phyloP scores from a whole-genome alignment of 1,284 basidiomycete species.

The Irpex sp. region DNA sequence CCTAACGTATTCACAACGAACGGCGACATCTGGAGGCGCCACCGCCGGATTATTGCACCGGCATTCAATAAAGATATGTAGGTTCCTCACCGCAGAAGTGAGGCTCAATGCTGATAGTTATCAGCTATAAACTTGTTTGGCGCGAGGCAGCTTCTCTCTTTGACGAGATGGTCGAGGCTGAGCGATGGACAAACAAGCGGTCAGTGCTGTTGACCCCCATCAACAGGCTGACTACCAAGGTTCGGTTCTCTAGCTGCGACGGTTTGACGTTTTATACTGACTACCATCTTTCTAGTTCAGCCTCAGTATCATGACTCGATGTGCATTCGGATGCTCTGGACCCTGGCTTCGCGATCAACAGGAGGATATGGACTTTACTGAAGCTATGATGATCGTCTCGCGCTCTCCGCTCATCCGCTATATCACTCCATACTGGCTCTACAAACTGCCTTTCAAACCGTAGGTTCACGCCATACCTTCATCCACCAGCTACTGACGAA shows the following conservation, averaged over 20 bases:
- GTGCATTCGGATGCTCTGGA: conserved; percentile 4
- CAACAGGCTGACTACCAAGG: conserved; percentile 7
- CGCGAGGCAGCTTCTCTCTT: conserved; percentile 6
- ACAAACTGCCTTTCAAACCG: conserved; percentile 10
- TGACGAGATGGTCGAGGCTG: conserved; percentile 11
- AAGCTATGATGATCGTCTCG: conserved; percentile 4
- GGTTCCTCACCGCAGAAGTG: no score
- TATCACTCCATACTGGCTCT: conserved; percentile 6
- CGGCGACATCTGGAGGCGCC: no score
- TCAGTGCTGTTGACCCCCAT: background rate
- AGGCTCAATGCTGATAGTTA: background rate
- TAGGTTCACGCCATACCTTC: background rate
- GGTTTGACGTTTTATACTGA: no score
- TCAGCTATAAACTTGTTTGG: background rate
- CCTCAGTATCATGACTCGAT: conserved; percentile 3
- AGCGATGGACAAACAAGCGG: conserved; percentile 6
- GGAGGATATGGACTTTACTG: conserved; percentile 2
- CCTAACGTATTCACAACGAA: no score
- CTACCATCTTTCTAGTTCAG: background rate
- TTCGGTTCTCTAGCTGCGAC: background rate
- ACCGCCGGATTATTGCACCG: no score
- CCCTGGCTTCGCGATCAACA: background rate
- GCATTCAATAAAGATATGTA: no score
- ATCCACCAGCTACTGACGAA: background rate
- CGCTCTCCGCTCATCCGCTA: background rate